Evolutionary conservation across 495 filamentous ascomycete species (phyloP), one percentile per base, ranked within the genome.

Genomic region (Aspergillus baeticus): DNA sequence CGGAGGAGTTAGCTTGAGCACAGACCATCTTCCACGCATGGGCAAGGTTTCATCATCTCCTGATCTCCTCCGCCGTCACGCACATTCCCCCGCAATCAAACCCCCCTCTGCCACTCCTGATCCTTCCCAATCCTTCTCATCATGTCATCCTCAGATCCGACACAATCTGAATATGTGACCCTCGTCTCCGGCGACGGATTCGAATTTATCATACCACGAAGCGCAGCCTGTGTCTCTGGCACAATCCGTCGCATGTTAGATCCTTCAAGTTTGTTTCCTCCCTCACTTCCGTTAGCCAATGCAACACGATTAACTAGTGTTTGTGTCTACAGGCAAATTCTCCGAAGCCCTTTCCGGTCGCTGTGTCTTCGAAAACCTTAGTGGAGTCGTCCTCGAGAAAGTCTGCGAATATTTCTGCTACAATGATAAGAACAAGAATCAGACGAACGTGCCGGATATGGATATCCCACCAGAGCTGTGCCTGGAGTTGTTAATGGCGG

Each of bases 321-420:
- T 13, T 13, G 36, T 13, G 5, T 44, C 35, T 63, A 42, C 13
- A 92, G 89, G 79, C 65, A 81, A 79, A 47, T 95, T 95, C 70
- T 62, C 73, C 10, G 92, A 96, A 73, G 80, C 87, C 0, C 64
- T 74, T 10, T 82, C 81, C 1, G 88, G 85, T 18, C 76, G 84
- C 20, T 90, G 88, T 62, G 66, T 68, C 0, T 82, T 96, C 18
- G 81, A 82, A 42, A 89, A 88, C 51, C 84, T 96, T 61, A 96
- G 91, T 66, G 91, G 86, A 42, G 63, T 87, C 14, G 83, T 97
- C 22, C 83, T 98, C 3, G 92, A 96, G 67, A 93, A 92, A 71
- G 87, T 96, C 35, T 90, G 84, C 69, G 89, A 96, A 74, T 96
- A 96, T 72, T 88, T 95, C 57, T 88, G 89, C 60, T 96, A 93